Percentiles rank a stretch among this genome's conserved stretches.
These are phyloP conservation scores for Rosa chinensis DNA, from an alignment of 306 rosid genomes.

Conservation along the genomic window DNA sequence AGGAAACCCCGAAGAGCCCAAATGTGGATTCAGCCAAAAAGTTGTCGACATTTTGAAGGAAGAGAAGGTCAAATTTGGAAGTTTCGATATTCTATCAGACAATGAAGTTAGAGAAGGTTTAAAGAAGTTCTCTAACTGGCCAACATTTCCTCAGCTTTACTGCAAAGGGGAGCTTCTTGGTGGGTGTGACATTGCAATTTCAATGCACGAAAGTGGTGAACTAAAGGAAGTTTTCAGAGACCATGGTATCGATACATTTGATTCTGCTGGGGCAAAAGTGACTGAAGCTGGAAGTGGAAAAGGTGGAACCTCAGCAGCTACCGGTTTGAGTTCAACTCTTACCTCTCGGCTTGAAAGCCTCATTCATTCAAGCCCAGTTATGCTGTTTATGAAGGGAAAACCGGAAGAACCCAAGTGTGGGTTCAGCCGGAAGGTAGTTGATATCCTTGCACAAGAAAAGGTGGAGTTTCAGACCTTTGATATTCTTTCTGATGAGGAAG, in stretches of 20 bases:
- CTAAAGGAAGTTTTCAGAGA: conserved; percentile 72
- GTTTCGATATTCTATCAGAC: conserved; percentile 77
- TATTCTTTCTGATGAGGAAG: conserved; percentile 79
- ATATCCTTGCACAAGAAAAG: conserved; percentile 78
- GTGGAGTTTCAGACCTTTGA: conserved; percentile 72
- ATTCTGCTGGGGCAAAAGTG: conserved; percentile 33
- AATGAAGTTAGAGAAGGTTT: conserved; percentile 73
- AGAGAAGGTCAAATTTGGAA: conserved; percentile 78
- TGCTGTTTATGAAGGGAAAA: conserved; percentile 90
- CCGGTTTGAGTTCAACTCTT: conserved; percentile 59
- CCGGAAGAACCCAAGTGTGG: conserved; percentile 92
- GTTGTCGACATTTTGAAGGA: conserved; percentile 70
- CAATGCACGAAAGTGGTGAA: conserved; percentile 95
- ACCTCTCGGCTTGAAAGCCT: conserved; percentile 59
- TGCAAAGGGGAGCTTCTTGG: conserved; percentile 96
- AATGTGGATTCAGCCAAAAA: conserved; percentile 84
- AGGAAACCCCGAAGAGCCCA: conserved; percentile 82
- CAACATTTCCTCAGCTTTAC: conserved; percentile 89
- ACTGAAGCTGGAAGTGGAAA: conserved; percentile 47
- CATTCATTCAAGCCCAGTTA: conserved; percentile 63
- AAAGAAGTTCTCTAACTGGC: conserved; percentile 91
- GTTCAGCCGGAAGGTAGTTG: conserved; percentile 90
- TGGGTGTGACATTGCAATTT: conserved; percentile 81
- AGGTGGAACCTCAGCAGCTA: conserved; percentile 61
- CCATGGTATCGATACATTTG: conserved; percentile 52